Conservation (phyloP, 805 yeast genomes). For the Kregervanrija pseudodelftensis region DNA sequence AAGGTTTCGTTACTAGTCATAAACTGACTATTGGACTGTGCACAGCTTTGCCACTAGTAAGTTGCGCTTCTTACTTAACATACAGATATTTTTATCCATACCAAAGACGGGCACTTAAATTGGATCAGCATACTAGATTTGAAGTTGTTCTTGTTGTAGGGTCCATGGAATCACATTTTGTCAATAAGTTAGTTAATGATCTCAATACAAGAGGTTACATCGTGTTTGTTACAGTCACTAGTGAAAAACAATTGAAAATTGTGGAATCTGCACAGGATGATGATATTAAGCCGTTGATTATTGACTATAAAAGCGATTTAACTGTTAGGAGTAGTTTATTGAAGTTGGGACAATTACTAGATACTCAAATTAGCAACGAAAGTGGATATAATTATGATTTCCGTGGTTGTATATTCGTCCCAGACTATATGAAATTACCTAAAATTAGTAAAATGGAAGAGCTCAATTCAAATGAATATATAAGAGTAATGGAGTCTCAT, state of each 20-base stretch:
- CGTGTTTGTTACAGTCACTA: slow-evolving; percentile 68
- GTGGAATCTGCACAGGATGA: slow-evolving; percentile 54
- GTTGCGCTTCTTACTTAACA: slow-evolving; percentile 3
- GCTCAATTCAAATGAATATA: slow-evolving; percentile 21
- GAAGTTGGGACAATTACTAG: slow-evolving; percentile 42
- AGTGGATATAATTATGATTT: slow-evolving; percentile 46
- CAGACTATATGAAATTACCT: slow-evolving; percentile 40
- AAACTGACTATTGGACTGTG: slow-evolving; percentile 6
- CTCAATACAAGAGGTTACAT: slow-evolving; percentile 75
- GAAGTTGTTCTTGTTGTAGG: slow-evolving; percentile 75
- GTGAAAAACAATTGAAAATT: slow-evolving; percentile 47
- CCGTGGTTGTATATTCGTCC: slow-evolving; percentile 62
- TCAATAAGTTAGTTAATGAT: slow-evolving; percentile 63
- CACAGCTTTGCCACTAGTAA: slow-evolving; percentile 5
- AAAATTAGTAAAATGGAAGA: slow-evolving; percentile 23
- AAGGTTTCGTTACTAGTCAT: neutral
- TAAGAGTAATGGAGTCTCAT: slow-evolving; percentile 20
- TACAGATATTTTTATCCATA: slow-evolving; percentile 8
- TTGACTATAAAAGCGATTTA: slow-evolving; percentile 37
- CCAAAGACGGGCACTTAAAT: slow-evolving; percentile 49
- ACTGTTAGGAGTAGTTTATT: slow-evolving; percentile 41
- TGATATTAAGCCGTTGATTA: slow-evolving; percentile 60
- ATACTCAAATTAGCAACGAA: slow-evolving; percentile 21
- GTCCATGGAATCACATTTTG: slow-evolving; percentile 67
- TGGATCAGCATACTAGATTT: slow-evolving; percentile 63